These are phyloP conservation scores for Diaporthe velutina DNA, from an alignment of 2,329 filamentous ascomycete genomes.

Conservation along the genomic window DNA sequence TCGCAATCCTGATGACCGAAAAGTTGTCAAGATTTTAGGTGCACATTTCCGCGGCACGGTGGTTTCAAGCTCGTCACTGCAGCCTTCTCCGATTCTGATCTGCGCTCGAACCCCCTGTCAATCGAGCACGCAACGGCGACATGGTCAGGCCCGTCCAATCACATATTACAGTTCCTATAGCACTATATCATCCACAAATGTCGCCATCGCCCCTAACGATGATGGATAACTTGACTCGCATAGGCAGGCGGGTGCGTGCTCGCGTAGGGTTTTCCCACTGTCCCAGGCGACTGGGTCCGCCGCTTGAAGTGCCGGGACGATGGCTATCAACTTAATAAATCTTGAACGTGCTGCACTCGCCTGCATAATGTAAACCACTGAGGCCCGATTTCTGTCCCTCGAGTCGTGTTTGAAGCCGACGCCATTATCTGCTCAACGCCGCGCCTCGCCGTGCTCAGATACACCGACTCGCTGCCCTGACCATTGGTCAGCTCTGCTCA, in stretches of 20 bases:
- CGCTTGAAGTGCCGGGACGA: neutral
- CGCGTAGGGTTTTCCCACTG: neutral
- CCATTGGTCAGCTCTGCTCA: neutral
- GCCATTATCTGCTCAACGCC: neutral
- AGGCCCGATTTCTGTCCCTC: neutral
- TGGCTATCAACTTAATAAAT: neutral
- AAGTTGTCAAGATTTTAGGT: neutral
- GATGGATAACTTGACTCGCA: slow-evolving; percentile 18
- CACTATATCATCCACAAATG: slow-evolving; percentile 28
- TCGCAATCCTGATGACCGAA: neutral
- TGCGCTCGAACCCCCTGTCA: neutral
- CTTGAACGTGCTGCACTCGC: neutral
- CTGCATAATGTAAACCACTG: neutral
- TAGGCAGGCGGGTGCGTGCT: neutral
- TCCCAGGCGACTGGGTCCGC: slow-evolving; percentile 7
- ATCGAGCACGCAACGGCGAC: slow-evolving; percentile 33
- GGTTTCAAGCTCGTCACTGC: slow-evolving; percentile 14
- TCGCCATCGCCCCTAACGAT: slow-evolving; percentile 40
- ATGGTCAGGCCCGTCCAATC: slow-evolving; percentile 32
- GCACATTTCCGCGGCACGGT: neutral
- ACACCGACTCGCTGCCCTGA: neutral
- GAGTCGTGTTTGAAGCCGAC: neutral
- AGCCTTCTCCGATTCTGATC: slow-evolving; percentile 15
- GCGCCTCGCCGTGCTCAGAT: neutral
- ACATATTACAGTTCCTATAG: neutral